Base-by-base conservation (phyloP, 352 stramenopile species). In the Phytophthora cactorum region DNA sequence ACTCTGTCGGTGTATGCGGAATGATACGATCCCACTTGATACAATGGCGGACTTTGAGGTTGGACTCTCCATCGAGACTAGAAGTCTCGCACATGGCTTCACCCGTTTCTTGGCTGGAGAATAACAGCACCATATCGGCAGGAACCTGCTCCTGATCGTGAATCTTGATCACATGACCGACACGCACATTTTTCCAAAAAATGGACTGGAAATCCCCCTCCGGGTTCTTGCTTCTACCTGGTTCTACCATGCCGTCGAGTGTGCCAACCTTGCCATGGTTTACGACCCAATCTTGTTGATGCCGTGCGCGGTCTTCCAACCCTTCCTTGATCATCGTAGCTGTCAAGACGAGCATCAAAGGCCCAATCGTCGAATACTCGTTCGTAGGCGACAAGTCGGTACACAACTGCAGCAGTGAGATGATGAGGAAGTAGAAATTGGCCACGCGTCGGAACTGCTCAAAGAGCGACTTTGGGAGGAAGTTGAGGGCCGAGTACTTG, bases 341-440 rank as follows among this genome's bases (percentile, higher is more conserved):
- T 11, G 87, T 72, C 6, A 97, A 64, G 17, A 96, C 89, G 17
- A 96, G 79, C 41, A 81, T 70, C 36, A 97, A 79, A 10, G 90
- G 90, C 0, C 83, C 83, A 31, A 97, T 78, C 0, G 90, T 97
- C 53, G 90, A 95, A 72, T 95, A 96, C 59, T 93, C 82, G 60
- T 95, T 96, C 31, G 89, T 96, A 5, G 90, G 90, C 17, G 88
- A 96, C 45, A 96, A 61, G 29, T 92, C 79, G 17, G 95, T 98
- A 28, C 94, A 83, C 8, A 98, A 77, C 81, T 99, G 98, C 38
- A 99, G 84, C 28, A 97, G 66, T 7, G 95, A 98, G 47, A 99
- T 97, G 68, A 97, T 81, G 25, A 98, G 77, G 62, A 99, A 99
- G 78, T 99, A 99, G 60, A 98, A 91, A 66, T 99, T 99, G 7